phyloP scores from a whole-genome alignment of 768 basidiomycete genomes.

The Rhodotorula kratochvilovae region DNA sequence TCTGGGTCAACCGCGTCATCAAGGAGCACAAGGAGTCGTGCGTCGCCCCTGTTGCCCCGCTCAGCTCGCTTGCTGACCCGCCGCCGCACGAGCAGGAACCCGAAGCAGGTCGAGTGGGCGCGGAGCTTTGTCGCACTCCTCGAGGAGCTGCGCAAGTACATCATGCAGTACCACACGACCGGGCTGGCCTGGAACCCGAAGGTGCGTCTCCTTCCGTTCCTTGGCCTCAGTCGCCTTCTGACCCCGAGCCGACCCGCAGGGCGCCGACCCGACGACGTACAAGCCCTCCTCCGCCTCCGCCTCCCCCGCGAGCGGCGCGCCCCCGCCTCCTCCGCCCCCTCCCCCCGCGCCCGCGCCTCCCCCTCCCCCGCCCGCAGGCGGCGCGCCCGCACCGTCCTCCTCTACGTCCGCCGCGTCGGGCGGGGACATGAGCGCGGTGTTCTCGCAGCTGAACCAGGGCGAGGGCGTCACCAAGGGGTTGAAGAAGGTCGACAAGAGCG shows the following conservation, averaged over 20 bases:
- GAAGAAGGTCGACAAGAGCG: conserved; percentile 88
- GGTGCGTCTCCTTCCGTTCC: conserved; percentile 49
- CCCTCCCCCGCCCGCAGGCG: conserved; percentile 51
- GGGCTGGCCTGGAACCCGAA: conserved; percentile 84
- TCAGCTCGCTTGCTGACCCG: neutral
- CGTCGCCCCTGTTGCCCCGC: conserved; percentile 43
- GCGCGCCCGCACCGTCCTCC: conserved; percentile 42
- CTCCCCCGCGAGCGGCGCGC: conserved; percentile 26
- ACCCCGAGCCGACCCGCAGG: conserved; percentile 29
- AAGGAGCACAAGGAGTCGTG: conserved; percentile 92
- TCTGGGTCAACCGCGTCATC: conserved; percentile 83
- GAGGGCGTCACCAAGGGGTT: conserved; percentile 83
- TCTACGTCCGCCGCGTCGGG: conserved; percentile 53
- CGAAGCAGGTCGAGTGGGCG: conserved; percentile 84
- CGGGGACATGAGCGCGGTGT: conserved; percentile 59
- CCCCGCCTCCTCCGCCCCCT: conserved; percentile 46
- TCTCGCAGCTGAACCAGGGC: conserved; percentile 84
- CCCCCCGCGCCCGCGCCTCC: conserved; percentile 44
- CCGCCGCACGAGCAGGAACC: conserved; percentile 58
- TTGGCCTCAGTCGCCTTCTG: neutral
- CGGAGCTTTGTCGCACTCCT: conserved; percentile 64
- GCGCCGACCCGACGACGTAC: conserved; percentile 43
- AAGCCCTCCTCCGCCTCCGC: conserved; percentile 18
- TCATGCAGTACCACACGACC: conserved; percentile 76
- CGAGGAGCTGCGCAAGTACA: conserved; percentile 74